Base-by-base conservation (phyloP, 805 yeast species). In the Saccharomyces eubayanus region DNA sequence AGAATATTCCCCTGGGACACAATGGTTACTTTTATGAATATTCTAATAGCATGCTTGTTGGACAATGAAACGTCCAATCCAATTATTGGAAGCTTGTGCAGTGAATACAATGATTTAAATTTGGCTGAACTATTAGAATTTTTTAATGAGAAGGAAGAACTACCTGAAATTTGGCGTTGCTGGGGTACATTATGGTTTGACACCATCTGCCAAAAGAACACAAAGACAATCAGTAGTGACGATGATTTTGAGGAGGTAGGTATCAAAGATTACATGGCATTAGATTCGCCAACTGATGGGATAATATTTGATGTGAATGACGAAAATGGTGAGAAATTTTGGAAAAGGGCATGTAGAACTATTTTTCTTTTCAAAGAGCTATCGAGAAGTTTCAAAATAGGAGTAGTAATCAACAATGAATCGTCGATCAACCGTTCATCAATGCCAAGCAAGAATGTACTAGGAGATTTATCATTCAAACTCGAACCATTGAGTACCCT, bases 151-250 rank as follows among this genome's bases (percentile, higher is more conserved):
- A 77, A 80, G 64, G 92, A 86, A 64, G 78, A 74, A 47, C 71
- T 87, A 50, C 82, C 87, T 46, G 95, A 87, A 68, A 85, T 83
- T 21, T 87, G 91, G 91, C 84, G 83, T 64, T 83, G 90, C 62
- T 86, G 92, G 89, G 95, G 95, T 1, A 79, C 89, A 0, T 65
- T 87, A 46, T 87, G 94, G 92, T 87, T 80, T 69, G 91, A 87
- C 67, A 71, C 72, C 28, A 72, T 87, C 43, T 63, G 72, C 14
- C 65, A 75, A 47, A 86, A 85, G 62, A 73, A 72, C 4, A 87
- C 82, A 58, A 2, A 43, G 53, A n/a, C 45, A 51, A 11, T 46
- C 36, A 10, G 24, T 27, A 28, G 31, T 30, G 30, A 47, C 11
- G 70, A 70, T 45, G 77, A 73, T 48, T 70, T 74, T 36, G 74